These are phyloP conservation scores for Colletotrichum somersetense DNA, from an alignment of 2,329 filamentous ascomycete species.

Conservation along the genomic window DNA sequence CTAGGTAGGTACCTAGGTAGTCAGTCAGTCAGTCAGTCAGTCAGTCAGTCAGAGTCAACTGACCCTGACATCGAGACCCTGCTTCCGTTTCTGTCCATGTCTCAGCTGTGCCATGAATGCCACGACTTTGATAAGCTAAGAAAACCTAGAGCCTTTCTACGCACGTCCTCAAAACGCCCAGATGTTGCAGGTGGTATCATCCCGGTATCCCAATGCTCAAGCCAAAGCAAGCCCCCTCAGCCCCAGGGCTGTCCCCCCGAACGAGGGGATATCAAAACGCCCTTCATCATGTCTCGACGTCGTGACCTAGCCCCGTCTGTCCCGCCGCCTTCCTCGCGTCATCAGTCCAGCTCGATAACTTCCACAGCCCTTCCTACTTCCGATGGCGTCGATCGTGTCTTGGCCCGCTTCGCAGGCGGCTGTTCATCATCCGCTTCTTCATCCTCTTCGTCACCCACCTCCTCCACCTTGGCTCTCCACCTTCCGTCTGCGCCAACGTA, in stretches of 20 bases:
- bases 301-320: neutral
- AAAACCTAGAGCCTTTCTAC: neutral
- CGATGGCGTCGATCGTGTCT: conserved; percentile 7
- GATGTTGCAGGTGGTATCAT: conserved; percentile 37
- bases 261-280: conserved; percentile 13
- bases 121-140: neutral
- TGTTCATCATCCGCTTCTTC: conserved; percentile 1
- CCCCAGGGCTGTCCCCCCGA: neutral
- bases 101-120: neutral
- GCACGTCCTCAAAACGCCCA: conserved; percentile 26
- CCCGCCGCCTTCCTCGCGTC: neutral
- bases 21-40: too few relatives aligned
- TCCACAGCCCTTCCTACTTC: conserved; percentile 23
- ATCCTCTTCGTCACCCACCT: conserved; percentile 46
- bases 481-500: conserved; percentile 48
- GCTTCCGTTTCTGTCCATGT: neutral
- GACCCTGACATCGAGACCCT: neutral
- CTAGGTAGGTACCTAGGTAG: too few relatives aligned
- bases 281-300: neutral
- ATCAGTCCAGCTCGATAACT: conserved; percentile 41
- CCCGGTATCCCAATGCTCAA: conserved; percentile 28
- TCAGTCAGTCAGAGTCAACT: neutral
- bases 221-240: conserved; percentile 23
- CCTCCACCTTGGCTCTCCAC: conserved; percentile 51
- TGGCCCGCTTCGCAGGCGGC: conserved; percentile 37